Evolutionary conservation across 352 stramenopile species (phyloP), one percentile per base, ranked within the genome.

Genomic region (Aphanomyces stellatus): DNA sequence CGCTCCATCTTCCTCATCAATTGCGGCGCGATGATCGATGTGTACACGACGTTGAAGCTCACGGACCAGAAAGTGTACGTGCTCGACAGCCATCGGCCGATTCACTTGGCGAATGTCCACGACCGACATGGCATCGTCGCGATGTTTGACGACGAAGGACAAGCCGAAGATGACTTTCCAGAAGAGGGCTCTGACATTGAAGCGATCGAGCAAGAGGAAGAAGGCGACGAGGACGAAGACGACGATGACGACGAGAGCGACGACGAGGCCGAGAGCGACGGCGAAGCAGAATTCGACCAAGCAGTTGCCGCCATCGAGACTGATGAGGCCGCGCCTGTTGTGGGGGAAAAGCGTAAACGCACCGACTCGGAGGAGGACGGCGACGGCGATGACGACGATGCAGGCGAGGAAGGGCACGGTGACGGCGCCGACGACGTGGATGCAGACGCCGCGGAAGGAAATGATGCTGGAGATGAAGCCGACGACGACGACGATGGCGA

Each of bases 91-190:
- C 93, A 98, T 72, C 81, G 95, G 1, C 96, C 96, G 8, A 89
- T 98, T 49, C 95, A 99, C 77, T 84, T 99, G 68, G 86, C 92
- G 13, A 99, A 99, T 76, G 87, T 99, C 28, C 96, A 99, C 76
- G 80, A 93, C 42, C 68, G 78, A 25, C 75, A 80, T 57, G 79
- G 89, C 68, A 85, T 90, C 64, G 74, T 94, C 49, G 79, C 92
- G 2, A 76, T 94, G 30, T 92, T 94, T 71, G 85, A 94, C 30
- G 85, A 94, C 53, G 85, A 82, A 7, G 79, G 82, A 10, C 72
- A 90, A 61, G 61, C 63, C 13, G 62, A 90, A 24, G 85, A 90
- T 3, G 84, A 90, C 40, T 92, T 88, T 64, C 84, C 85, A 25
- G 78, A 87, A 17, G 94, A 95, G 71, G 90, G 88, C 13, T 82